Evolutionary conservation across 2,329 filamentous ascomycete species (phyloP), one percentile per base, ranked within the genome.

Genomic region (Ceratocystis cubensis): DNA sequence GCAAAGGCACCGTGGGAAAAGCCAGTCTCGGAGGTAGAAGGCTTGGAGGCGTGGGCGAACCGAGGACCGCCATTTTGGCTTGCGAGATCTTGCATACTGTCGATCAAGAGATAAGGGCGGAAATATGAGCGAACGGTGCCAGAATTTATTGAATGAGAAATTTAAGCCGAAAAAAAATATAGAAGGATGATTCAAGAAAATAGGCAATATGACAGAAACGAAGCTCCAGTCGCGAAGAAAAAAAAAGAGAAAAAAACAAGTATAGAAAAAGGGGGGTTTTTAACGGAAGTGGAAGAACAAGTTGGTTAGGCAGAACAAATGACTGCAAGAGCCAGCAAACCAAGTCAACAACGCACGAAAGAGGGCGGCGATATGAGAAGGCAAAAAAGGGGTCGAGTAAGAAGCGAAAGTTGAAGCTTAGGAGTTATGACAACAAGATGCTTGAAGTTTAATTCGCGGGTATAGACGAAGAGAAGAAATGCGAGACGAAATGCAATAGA

Each of bases 1-100:
- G 87, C 87, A 78, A 95, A 96, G 68, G 92, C 91, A 70, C 89
- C 91, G 75, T 96, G 91, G 62, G 92, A 96, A 77, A 96, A 96
- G 70, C 91, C 91, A 61, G 90, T 94, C 72, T 92, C 88, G 74
- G 89, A 85, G 76, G 84, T 89, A 70, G 88, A 88, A 69, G 89
- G 87, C 79, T 95, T 95, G 66, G 89, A 90, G 69, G 85, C 84
- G 73, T 88, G 85, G 71, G 86, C 85, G 72, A 88, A 88, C 78
- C 84, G 89, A 74, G 76, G 80, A 74, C 79, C 84, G 66, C 82
- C 80, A 72, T 79, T 81, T 71, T 82, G 80, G 71, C 82, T 81
- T 73, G 89, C 86, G 77, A 90, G 85, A 78, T 89, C 88, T 84
- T 96, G 92, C 92, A 96, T 96, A 78, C 85, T 65, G 53, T 50